Percentiles rank a stretch among this genome's conserved stretches.
Evolutionary conservation across 1,284 basidiomycete species (phyloP).

Genomic region (Anthracocystis panici-leucophaei): DNA sequence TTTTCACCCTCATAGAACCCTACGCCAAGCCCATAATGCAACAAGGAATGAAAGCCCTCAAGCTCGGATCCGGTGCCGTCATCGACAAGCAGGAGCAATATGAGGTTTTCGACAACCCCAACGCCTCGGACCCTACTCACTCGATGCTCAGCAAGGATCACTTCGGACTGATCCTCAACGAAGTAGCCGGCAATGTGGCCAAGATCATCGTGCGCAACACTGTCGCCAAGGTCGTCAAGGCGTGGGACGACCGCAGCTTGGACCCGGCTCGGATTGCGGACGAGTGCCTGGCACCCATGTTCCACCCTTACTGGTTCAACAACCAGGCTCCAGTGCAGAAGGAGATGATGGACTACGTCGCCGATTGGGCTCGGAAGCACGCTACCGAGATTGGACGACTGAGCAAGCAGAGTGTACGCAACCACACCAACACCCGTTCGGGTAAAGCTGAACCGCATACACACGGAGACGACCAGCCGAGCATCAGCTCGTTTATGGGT

Average conservation of each 20-base stretch:
- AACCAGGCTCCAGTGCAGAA: constrained; percentile 51
- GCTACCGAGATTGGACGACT: constrained; percentile 52
- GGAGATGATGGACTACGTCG: constrained; percentile 63
- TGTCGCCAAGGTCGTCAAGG: constrained; percentile 79
- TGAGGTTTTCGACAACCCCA: constrained; percentile 71
- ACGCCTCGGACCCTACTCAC: constrained; percentile 69
- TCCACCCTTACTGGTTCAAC: constrained; percentile 64
- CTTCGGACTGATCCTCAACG: constrained; percentile 69
- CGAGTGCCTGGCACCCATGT: constrained; percentile 61
- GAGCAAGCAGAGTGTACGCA: constrained; percentile 51
- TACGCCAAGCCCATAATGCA: constrained; percentile 68
- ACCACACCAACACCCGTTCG: constrained; percentile 61
- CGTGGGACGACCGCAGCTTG: constrained; percentile 75
- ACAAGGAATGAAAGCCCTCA: constrained; percentile 66
- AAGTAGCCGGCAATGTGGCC: constrained; percentile 70
- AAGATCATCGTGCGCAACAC: constrained; percentile 73
- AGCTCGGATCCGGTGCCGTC: constrained; percentile 65
- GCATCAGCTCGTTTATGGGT: constrained; percentile 48
- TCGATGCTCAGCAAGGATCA: constrained; percentile 69
- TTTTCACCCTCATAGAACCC: constrained; percentile 69
- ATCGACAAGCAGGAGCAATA: constrained; percentile 64
- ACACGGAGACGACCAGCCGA: constrained; percentile 54
- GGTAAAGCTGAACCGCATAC: constrained; percentile 62
- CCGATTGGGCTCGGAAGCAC: constrained; percentile 56
- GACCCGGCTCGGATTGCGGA: constrained; percentile 54